Base-by-base conservation (phyloP, 2,329 filamentous ascomycete genomes). In the Chaetomium sp. region DNA sequence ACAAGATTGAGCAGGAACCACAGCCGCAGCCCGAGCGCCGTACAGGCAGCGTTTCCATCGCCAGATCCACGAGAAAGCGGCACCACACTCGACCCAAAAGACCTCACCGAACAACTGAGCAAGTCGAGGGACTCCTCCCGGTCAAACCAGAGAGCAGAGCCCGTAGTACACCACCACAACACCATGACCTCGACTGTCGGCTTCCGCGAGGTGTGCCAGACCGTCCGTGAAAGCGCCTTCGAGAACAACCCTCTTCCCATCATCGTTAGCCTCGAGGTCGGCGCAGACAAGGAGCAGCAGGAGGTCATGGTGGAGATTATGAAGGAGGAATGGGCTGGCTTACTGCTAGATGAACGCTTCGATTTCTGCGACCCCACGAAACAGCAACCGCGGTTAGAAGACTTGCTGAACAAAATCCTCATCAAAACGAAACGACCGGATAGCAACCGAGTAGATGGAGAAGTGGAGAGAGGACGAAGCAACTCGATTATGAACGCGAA, bases 291-390 rank as follows among this genome's bases (percentile, higher is more conserved):
- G 1, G 83, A 88, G 52, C 92, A 97, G 70, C 94, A 99, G 70
- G 84, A 90, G 61, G 80, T 88, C 50, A 96, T 97, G 89, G 91
- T 96, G 9, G 81, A 88, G 54, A 95, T 97, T 60, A 96, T 99
- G 87, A 85, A 85, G 61, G 84, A 96, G 62, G 87, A 89, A 61
- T 99, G 91, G 91, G 81, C 79, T 42, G 85, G 81, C 0, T 73
- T 87, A 64, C 76, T 97, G 5, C 76, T 96, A 9, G 85, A 89
- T 27, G 65, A 72, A 52, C 73, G 73, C 40, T 78, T 72, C 19
- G 75, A 79, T 6, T 71, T 76, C 63, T 74, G 75, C 62, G 68
- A 82, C 67, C 76, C 83, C 0, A 73, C 70, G 11, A 75, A 79
- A 54, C 73, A 75, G 5, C 79, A 92, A 33, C 87, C 89, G 0